A percentile compares a stretch with the other conserved stretches of the same genome.
phyloP scores from a whole-genome alignment of 208 protist genomes.

The Angomonas desouzai region DNA sequence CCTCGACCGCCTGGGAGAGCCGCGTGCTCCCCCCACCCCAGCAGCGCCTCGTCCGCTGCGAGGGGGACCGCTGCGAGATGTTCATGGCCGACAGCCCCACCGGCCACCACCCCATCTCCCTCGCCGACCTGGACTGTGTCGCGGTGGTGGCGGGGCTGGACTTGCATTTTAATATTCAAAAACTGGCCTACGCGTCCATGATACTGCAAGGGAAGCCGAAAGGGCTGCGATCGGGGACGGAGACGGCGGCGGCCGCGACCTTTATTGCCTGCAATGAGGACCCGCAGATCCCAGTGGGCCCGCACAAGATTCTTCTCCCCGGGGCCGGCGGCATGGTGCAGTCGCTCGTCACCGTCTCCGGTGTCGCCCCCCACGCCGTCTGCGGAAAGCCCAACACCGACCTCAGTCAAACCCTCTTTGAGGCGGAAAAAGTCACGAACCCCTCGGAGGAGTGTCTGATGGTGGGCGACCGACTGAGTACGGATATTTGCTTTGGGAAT shows the following conservation, averaged over 20 bases:
- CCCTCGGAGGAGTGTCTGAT: conserved; percentile 51
- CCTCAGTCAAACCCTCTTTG: conserved; percentile 58
- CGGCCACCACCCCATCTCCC: conserved; percentile 26
- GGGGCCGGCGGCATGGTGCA: conserved; percentile 48
- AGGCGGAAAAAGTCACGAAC: conserved; percentile 38
- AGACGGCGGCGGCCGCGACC: conserved; percentile 4
- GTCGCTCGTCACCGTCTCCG: conserved; percentile 27
- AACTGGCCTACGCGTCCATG: conserved; percentile 47
- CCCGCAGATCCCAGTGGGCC: conserved; percentile 50
- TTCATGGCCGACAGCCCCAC: conserved; percentile 16
- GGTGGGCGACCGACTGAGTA: conserved; percentile 75
- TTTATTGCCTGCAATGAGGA: conserved; percentile 80
- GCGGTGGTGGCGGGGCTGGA: conserved; percentile 67
- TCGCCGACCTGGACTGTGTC: conserved; percentile 45
- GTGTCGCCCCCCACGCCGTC: conserved; percentile 36
- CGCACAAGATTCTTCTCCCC: conserved; percentile 37
- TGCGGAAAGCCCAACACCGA: conserved; percentile 65
- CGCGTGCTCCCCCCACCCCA: conserved; percentile 36
- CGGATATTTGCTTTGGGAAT: conserved; percentile 77
- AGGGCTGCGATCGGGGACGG: not conserved
- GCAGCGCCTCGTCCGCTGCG: conserved; percentile 33
- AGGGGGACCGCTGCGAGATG: conserved; percentile 24
- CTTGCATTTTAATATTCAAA: conserved; percentile 61
- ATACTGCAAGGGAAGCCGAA: conserved; percentile 29
- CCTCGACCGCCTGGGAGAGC: conserved; percentile 30